These are phyloP conservation scores for Hymenoscyphus salicellus DNA, from an alignment of 2,329 filamentous ascomycete species.

Conservation along the genomic window DNA sequence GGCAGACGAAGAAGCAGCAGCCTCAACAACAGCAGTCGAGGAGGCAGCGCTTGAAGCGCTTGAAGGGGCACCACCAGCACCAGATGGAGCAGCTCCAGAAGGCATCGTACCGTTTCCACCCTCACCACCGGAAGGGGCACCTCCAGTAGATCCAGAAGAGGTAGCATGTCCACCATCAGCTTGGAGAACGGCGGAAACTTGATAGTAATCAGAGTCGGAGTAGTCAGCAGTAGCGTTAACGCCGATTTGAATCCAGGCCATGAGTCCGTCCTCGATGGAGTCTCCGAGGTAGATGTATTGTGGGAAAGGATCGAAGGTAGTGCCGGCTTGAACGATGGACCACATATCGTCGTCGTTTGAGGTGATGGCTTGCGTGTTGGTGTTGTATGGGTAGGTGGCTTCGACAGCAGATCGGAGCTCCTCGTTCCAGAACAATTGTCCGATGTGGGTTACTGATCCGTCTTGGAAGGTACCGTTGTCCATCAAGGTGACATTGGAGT, in stretches of 20 bases:
- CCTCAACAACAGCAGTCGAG: too few relatives aligned
- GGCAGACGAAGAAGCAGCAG: too few relatives aligned
- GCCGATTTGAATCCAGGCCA: constrained; percentile 50
- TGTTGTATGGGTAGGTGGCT: constrained; percentile 44
- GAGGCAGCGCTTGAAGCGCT: too few relatives aligned
- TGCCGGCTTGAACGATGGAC: constrained; percentile 45
- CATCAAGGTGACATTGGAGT: constrained; percentile 39
- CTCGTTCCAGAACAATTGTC: constrained; percentile 65
- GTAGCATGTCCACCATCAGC: not conserved
- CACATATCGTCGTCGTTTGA: constrained; percentile 33
- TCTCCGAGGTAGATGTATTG: constrained; percentile 54
- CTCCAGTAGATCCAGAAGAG: not conserved
- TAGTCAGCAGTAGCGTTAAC: constrained; percentile 39
- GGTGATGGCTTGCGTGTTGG: constrained; percentile 42
- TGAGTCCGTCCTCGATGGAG: constrained; percentile 44
- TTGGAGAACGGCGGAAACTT: not conserved
- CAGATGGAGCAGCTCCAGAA: not conserved
- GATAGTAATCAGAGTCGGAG: not conserved
- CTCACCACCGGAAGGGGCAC: not conserved
- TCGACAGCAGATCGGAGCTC: constrained; percentile 53
- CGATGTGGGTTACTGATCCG: constrained; percentile 55
- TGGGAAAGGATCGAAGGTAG: constrained; percentile 50
- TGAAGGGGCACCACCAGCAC: too few relatives aligned
- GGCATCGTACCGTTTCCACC: not conserved
- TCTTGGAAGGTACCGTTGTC: constrained; percentile 49